Evolutionary conservation across 1,139 yeast genomes (phyloP), one percentile per base, ranked within the genome.

Genomic region (Candida sanyaensis): DNA sequence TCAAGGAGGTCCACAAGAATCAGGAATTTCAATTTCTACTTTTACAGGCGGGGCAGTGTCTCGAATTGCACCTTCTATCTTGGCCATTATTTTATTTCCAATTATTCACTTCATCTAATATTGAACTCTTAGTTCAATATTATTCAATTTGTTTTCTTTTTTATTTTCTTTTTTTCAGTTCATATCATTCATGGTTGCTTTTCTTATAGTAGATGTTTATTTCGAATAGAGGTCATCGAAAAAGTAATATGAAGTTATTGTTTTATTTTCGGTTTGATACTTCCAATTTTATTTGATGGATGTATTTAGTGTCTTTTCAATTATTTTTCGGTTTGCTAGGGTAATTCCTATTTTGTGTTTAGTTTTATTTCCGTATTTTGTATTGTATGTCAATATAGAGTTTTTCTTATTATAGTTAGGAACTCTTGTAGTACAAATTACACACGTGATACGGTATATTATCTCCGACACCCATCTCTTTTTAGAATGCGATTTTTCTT

Each of bases 21-120:
- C 21, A n/a, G 12, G n/a, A 42, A 62, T 70, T 50, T 56, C 75
- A 56, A 48, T 51, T 31, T 52, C 64, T 32, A 58, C 63, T 23
- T 60, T 51, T 53, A 70, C 59, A 48, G 66, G 59, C 50, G 45
- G 41, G 9, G 61, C 61, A 48, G 64, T 64, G 51, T 56, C 59
- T 44, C 57, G 56, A 47, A 52, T 54, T 42, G 60, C 59, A 45
- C 66, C 66, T 45, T 60, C 70, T 41, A 44, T 61, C 52, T 53
- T 63, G 36, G 67, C 66, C 44, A 47, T 63, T 44, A 55, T 60
- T 44, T 63, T 63, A 46, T 50, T 64, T 38, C 67, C 69, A 50
- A 59, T 65, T 44, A 66, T 64, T 48, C 61, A 63, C 61, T 57
- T 64, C 34, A 41, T 55, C 23, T 55, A 55, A 50, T 9, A 5